Evolutionary conservation across 805 yeast genomes (phyloP), one percentile per base, ranked within the genome.

Genomic region (Brettanomyces bruxellensis): DNA sequence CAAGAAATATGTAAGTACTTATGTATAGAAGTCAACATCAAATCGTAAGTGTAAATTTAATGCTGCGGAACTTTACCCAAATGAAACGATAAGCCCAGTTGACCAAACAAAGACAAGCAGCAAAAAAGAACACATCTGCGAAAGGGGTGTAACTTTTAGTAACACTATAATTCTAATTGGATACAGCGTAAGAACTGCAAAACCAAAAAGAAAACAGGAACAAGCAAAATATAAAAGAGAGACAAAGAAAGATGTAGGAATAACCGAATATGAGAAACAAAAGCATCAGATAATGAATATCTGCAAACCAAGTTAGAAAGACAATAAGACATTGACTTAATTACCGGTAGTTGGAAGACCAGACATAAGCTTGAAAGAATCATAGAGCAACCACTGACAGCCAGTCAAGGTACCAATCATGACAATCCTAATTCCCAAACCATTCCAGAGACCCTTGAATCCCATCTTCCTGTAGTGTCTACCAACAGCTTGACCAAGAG

Each of bases 361-460:
- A 49, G 88, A 79, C 56, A 79, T 78, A n/a, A 89, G 95, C 71
- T 91, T 91, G 76, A 91, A 91, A 7, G 96, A 85, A 67, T 93
- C 99, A 70, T 91, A 91, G 51, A 93, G 77, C 62, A 91, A 76
- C 98, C 98, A 91, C 72, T 91, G 99, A 76, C 85, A 78, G 51
- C 96, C 96, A 25, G 98, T 93, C 65, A 91, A 76, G 7, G 98
- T 91, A 72, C 98, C 98, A 65, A 93, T 80, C 99, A 93, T 91
- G 50, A 89, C 77, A 57, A 91, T 90, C 77, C 98, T 85, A 49
- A 89, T 93, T 14, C 89, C 85, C 50, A 91, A 77, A 40, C 99
- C 98, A 61, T 86, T 86, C 98, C 98, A 91, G 48, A 93, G 73
- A 14, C 98, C 99, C 18, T 60, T 68, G 62, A 91, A 91, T 1